These are phyloP conservation scores for Globisporangium nodosum DNA, from an alignment of 352 stramenopile genomes.

Conservation along the genomic window DNA sequence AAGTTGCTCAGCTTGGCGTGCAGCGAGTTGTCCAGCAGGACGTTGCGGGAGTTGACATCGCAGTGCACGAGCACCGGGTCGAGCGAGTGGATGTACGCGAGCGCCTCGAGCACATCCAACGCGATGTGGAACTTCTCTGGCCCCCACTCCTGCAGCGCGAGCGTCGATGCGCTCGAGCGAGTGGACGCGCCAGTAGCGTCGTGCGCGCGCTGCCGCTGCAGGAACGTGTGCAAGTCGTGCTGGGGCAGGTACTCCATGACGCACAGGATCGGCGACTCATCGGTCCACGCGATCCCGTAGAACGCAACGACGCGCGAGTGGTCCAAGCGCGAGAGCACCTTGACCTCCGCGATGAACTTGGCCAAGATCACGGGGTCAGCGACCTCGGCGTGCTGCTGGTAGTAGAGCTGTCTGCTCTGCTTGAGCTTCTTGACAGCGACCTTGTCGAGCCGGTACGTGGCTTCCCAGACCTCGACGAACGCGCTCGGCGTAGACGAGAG, in stretches of 20 bases:
- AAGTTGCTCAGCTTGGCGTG: constrained; percentile 25
- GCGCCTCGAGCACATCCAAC: constrained; percentile 37
- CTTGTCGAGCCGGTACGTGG: constrained; percentile 30
- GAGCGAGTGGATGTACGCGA: constrained; percentile 26
- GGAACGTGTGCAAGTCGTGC: constrained; percentile 26
- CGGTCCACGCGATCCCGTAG: constrained; percentile 38
- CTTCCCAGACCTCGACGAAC: constrained; percentile 38
- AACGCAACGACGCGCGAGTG: constrained; percentile 49
- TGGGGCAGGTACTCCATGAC: constrained; percentile 44
- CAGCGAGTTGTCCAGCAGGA: constrained; percentile 17
- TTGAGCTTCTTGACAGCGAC: constrained; percentile 38
- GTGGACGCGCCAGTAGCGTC: background rate
- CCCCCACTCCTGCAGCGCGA: constrained; percentile 16
- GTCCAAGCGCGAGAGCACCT: constrained; percentile 39
- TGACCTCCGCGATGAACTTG: constrained; percentile 49
- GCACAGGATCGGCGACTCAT: constrained; percentile 24
- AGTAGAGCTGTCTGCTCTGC: constrained; percentile 15
- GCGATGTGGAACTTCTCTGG: constrained; percentile 34
- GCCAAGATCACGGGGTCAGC: constrained; percentile 24
- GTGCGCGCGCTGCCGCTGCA: constrained; percentile 8
- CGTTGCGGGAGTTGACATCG: constrained; percentile 21
- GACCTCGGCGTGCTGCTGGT: constrained; percentile 16
- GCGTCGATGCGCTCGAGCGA: background rate
- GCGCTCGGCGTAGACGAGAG: constrained; percentile 16
- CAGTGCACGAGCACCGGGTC: constrained; percentile 22